phyloP scores from a whole-genome alignment of 139 green algal species.

The Coelastrella sp. region DNA sequence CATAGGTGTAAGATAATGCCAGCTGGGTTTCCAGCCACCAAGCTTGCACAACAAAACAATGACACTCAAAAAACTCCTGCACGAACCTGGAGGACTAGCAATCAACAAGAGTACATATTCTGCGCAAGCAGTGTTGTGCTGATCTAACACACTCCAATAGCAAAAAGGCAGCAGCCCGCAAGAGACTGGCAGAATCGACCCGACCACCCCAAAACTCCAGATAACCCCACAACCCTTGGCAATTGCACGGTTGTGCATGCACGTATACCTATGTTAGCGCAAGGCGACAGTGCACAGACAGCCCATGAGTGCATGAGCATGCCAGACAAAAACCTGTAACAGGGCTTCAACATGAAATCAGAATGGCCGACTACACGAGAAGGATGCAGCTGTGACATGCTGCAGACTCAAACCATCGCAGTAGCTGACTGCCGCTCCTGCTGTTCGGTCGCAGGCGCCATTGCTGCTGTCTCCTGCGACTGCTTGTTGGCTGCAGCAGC shows the following conservation, averaged over 20 bases:
- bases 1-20: not conserved
- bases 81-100: not conserved
- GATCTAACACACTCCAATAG: not conserved
- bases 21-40: not conserved
- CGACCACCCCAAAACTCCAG: not conserved
- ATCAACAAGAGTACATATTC: not conserved
- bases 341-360: not conserved
- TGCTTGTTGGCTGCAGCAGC: conserved; percentile 4
- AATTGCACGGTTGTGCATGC: not conserved
- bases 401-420: not conserved
- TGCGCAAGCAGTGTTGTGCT: not conserved
- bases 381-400: not conserved
- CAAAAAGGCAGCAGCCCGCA: not conserved
- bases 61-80: not conserved
- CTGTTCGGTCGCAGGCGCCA: not conserved
- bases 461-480: not conserved
- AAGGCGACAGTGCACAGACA: no score
- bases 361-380: no score
- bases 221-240: not conserved
- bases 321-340: not conserved
- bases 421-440: not conserved
- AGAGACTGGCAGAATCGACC: not conserved
- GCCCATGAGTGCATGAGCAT: conserved; percentile 7
- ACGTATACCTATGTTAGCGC: not conserved
- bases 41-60: not conserved